phyloP scores from a whole-genome alignment of 805 yeast genomes.

The Metschnikowia lochheadii region DNA sequence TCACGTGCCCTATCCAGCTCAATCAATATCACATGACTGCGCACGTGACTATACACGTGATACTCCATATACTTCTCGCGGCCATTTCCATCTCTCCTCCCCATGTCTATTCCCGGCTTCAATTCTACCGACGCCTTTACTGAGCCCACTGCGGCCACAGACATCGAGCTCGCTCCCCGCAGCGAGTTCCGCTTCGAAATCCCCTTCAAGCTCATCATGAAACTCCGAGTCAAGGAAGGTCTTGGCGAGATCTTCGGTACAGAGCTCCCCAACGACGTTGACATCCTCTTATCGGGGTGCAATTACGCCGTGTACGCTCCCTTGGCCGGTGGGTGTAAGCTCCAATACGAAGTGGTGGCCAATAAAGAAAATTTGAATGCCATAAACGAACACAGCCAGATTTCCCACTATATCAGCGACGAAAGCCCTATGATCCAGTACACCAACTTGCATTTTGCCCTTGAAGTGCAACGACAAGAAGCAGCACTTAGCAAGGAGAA shows the following conservation, averaged over 20 bases:
- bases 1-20: background rate
- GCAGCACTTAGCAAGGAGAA: constrained; percentile 23
- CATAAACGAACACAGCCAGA: constrained; percentile 33
- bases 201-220: constrained; percentile 45
- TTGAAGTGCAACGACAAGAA: constrained; percentile 51
- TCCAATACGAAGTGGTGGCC: constrained; percentile 42
- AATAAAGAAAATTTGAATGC: constrained; percentile 24
- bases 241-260: constrained; percentile 90
- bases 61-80: no score
- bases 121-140: background rate
- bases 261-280: constrained; percentile 72
- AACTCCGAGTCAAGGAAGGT: constrained; percentile 57
- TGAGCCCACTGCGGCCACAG: constrained; percentile 10
- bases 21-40: background rate
- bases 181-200: constrained; percentile 80
- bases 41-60: background rate
- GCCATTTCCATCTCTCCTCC: background rate
- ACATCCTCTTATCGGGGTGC: constrained; percentile 36
- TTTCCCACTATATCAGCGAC: constrained; percentile 63
- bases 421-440: constrained; percentile 64
- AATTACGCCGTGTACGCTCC: constrained; percentile 40
- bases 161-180: constrained; percentile 28
- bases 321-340: constrained; percentile 56
- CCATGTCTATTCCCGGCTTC: constrained; percentile 18
- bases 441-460: constrained; percentile 67